These are phyloP conservation scores for Gomphus bonarii DNA, from an alignment of 1,284 basidiomycete genomes.

Conservation along the genomic window DNA sequence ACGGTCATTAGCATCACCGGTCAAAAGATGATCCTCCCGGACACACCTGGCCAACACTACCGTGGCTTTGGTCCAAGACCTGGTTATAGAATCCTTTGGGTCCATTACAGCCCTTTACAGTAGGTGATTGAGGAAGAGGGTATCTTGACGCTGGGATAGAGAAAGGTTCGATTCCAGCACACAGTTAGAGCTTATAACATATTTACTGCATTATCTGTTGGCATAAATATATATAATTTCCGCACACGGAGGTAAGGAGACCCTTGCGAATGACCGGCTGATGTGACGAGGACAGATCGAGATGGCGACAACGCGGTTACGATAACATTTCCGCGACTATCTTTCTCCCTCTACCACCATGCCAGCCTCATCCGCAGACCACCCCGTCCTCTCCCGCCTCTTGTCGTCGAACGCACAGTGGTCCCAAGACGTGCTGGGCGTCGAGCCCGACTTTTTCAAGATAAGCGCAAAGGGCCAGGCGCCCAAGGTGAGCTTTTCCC, in stretches of 20 bases:
- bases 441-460: conserved; percentile 57
- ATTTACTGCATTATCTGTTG: too few species aligned
- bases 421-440: conserved; percentile 43
- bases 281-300: too few species aligned
- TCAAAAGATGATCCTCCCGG: conserved; percentile 81
- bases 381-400: conserved; percentile 31
- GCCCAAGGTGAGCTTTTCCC: conserved; percentile 48
- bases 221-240: too few species aligned
- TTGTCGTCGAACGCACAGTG: conserved; percentile 50
- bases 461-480: conserved; percentile 53
- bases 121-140: too few species aligned
- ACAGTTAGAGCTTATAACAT: too few species aligned
- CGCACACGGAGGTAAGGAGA: too few species aligned
- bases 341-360: neutral
- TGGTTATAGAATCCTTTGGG: conserved; percentile 65
- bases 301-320: too few species aligned
- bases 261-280: too few species aligned
- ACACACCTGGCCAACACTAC: conserved; percentile 82
- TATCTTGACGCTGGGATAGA: too few species aligned
- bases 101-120: conserved; percentile 98
- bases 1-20: conserved; percentile 90
- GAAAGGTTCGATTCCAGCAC: too few species aligned
- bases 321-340: too few species aligned
- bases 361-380: neutral
- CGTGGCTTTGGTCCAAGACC: conserved; percentile 90